Evolutionary conservation across 257 asterid genomes (phyloP).

Genomic region (Solanum dulcamara): DNA sequence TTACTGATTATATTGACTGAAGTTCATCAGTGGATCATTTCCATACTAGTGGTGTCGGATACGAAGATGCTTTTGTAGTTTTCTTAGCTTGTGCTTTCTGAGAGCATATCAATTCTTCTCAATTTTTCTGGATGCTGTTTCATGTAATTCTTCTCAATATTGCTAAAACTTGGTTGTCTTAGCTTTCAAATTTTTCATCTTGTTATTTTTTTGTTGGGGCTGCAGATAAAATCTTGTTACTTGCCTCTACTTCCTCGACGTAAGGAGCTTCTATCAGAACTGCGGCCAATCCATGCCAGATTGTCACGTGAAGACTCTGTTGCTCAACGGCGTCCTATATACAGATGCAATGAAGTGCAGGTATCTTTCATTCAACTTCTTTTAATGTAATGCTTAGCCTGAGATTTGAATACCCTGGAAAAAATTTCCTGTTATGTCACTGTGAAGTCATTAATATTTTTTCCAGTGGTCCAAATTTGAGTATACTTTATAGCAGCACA

Average conservation of each 20-base stretch:
- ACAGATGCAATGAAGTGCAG: slow-evolving; percentile 78
- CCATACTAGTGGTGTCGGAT: background rate
- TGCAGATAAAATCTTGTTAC: slow-evolving; percentile 53
- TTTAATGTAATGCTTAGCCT: background rate
- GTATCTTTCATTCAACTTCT: slow-evolving; percentile 15
- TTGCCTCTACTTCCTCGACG: slow-evolving; percentile 66
- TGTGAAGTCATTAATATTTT: background rate
- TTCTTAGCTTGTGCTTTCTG: background rate
- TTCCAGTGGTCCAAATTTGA: background rate
- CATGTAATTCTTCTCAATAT: background rate
- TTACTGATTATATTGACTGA: background rate
- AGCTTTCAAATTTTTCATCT: background rate
- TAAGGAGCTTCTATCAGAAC: slow-evolving; percentile 55
- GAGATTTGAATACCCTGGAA: background rate
- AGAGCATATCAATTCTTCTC: background rate
- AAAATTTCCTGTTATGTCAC: background rate
- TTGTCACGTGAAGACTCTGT: slow-evolving; percentile 34
- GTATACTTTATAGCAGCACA: background rate
- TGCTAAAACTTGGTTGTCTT: background rate
- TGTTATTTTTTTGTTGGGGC: background rate
- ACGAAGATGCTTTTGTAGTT: background rate
- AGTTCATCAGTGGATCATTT: background rate
- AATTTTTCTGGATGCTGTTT: background rate
- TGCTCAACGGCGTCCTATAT: slow-evolving; percentile 58
- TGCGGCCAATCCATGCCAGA: slow-evolving; percentile 51